A percentile compares a stretch with the other conserved stretches of the same genome.
These are phyloP conservation scores for Backusella tarrabulga DNA, from an alignment of 192 early-diverging fungal genomes.

Conservation along the genomic window DNA sequence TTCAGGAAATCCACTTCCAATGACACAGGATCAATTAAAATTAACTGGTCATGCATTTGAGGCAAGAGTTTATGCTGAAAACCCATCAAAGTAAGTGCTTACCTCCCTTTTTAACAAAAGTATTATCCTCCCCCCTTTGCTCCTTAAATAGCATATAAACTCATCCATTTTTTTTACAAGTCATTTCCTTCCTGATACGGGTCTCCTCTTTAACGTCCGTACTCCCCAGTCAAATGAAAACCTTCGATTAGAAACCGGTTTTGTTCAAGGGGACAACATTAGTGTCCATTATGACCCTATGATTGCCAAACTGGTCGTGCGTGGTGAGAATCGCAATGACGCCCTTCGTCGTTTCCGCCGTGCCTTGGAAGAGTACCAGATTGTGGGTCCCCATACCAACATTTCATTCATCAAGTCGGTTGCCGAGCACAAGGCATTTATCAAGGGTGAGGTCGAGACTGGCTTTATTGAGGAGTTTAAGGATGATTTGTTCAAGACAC, in stretches of 20 bases:
- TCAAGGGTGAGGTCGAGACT: conserved; percentile 88
- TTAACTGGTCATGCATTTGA: conserved; percentile 93
- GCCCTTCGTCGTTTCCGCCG: conserved; percentile 79
- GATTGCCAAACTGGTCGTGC: conserved; percentile 94
- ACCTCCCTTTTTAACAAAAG: neutral
- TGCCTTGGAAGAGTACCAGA: conserved; percentile 84
- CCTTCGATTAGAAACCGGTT: conserved; percentile 92
- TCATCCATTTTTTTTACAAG: conserved; percentile 21
- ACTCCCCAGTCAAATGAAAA: conserved; percentile 62
- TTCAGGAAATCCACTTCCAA: conserved; percentile 82
- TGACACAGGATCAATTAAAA: conserved; percentile 64
- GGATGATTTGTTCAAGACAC: conserved; percentile 56
- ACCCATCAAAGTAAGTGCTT: conserved; percentile 66
- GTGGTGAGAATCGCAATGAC: conserved; percentile 74
- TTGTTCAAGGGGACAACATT: conserved; percentile 86
- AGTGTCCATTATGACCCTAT: conserved; percentile 94
- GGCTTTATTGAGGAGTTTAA: conserved; percentile 88
- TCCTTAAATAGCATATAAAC: neutral
- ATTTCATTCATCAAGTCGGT: conserved; percentile 87
- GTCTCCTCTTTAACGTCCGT: conserved; percentile 75
- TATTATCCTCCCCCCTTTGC: neutral
- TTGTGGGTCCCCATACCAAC: conserved; percentile 91
- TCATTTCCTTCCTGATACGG: conserved; percentile 92
- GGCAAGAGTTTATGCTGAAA: conserved; percentile 97
- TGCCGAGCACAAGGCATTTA: conserved; percentile 77